These are phyloP conservation scores for Irpex rosettiformis DNA, from an alignment of 1,284 basidiomycete genomes.

Conservation along the genomic window DNA sequence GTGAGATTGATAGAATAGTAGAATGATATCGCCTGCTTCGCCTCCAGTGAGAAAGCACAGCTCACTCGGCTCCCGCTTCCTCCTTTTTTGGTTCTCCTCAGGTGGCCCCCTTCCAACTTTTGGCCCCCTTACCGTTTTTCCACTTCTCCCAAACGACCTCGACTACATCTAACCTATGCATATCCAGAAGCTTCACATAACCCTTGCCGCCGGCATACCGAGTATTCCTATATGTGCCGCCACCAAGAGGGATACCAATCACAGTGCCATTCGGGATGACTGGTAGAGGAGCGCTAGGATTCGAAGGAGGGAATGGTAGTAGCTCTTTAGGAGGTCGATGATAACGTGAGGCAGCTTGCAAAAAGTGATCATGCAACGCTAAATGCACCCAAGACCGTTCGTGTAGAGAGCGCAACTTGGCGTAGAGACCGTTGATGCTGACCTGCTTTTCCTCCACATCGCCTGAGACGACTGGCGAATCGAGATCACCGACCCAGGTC, in stretches of 20 bases:
- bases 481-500: conserved; percentile 48
- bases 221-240: conserved; percentile 56
- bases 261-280: conserved; percentile 23
- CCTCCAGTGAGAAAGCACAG: too few relatives aligned
- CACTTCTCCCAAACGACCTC: conserved; percentile 78
- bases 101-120: conserved; percentile 15
- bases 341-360: conserved; percentile 46
- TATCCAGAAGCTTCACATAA: conserved; percentile 64
- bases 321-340: conserved; percentile 36
- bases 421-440: conserved; percentile 41
- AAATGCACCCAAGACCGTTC: conserved; percentile 56
- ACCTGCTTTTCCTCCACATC: not conserved
- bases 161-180: conserved; percentile 67
- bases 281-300: conserved; percentile 2
- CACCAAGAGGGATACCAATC: conserved; percentile 69
- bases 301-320: conserved; percentile 31
- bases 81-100: not conserved
- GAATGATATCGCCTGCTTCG: too few relatives aligned
- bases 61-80: too few relatives aligned
- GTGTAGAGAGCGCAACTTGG: conserved; percentile 57
- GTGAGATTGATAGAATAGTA: too few relatives aligned
- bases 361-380: conserved; percentile 61
- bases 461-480: conserved; percentile 42
- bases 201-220: conserved; percentile 33
- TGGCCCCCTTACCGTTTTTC: conserved; percentile 59